A percentile compares a stretch with the other conserved stretches of the same genome.
Conservation (phyloP, 805 yeast genomes). For the Tetrapisispora iriomotensis region DNA sequence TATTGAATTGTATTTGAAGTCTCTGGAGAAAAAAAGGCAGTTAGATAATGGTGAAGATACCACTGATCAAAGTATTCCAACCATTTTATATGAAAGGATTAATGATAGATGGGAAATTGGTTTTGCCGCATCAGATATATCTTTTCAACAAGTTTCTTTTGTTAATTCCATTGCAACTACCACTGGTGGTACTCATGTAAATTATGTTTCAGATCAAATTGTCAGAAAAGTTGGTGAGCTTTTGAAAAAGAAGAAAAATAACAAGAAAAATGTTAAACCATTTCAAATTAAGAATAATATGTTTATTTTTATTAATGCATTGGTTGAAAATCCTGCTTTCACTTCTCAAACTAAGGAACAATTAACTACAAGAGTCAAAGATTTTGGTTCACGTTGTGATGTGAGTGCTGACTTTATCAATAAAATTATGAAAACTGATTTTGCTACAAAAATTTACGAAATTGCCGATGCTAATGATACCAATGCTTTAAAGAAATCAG, state of each 20-base stretch:
- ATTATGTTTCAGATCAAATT: constrained; percentile 74
- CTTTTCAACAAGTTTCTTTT: constrained; percentile 89
- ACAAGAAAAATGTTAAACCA: constrained; percentile 69
- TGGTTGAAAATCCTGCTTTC: constrained; percentile 93
- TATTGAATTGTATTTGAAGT: constrained; percentile 79
- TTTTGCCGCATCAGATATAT: constrained; percentile 83
- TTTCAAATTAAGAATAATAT: constrained; percentile 83
- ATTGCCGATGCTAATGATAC: constrained; percentile 86
- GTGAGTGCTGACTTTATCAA: constrained; percentile 69
- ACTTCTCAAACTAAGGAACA: constrained; percentile 97
- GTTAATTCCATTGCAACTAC: constrained; percentile 98
- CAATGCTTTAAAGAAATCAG: constrained; percentile 76
- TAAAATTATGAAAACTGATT: constrained; percentile 63
- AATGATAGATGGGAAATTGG: constrained; percentile 95
- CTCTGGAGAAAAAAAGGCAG: constrained; percentile 43
- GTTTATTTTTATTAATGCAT: constrained; percentile 83
- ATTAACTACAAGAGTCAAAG: constrained; percentile 75
- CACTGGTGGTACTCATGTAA: constrained; percentile 93
- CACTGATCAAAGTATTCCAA: constrained; percentile 33
- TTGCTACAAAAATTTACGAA: constrained; percentile 57
- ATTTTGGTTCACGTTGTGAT: constrained; percentile 81
- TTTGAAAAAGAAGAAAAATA: constrained; percentile 52
- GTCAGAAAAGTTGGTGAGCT: constrained; percentile 65
- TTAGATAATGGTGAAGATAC: constrained; percentile 33
- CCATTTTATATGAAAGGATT: constrained; percentile 68